Evolutionary conservation across 768 basidiomycete species (phyloP).

Genomic region (Tulasnella calospora): DNA sequence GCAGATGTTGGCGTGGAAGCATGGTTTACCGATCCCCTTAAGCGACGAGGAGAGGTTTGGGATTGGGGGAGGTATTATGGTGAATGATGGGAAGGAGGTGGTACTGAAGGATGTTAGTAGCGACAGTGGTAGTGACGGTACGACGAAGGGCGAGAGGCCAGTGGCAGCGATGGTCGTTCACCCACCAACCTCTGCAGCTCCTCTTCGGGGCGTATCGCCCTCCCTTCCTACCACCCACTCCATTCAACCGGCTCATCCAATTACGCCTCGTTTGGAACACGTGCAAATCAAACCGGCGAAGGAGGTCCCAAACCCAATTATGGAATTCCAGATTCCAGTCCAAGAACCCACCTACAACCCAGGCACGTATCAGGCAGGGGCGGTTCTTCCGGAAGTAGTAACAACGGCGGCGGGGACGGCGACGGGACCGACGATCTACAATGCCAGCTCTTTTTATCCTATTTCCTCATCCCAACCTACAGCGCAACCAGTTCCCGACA

Average conservation of each 20-base stretch:
- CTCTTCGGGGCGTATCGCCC: too few species aligned
- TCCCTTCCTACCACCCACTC: background rate
- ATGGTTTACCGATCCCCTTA: background rate
- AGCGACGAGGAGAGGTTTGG: background rate
- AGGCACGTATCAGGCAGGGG: background rate
- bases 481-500: background rate
- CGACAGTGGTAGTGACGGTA: background rate
- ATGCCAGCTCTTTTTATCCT: background rate
- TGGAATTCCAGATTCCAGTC: background rate
- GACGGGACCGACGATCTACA: background rate
- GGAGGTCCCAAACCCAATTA: background rate
- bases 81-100: background rate
- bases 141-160: background rate
- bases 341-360: background rate
- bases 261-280: background rate
- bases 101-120: background rate
- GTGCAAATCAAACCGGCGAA: background rate
- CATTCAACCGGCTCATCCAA: background rate
- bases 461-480: background rate
- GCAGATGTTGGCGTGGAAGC: background rate
- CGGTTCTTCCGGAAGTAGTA: background rate
- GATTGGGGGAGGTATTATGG: background rate
- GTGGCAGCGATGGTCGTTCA: background rate
- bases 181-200: background rate
- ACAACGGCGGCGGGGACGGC: background rate